phyloP scores from a whole-genome alignment of 352 stramenopile genomes.

The Globisporangium mamillatum region DNA sequence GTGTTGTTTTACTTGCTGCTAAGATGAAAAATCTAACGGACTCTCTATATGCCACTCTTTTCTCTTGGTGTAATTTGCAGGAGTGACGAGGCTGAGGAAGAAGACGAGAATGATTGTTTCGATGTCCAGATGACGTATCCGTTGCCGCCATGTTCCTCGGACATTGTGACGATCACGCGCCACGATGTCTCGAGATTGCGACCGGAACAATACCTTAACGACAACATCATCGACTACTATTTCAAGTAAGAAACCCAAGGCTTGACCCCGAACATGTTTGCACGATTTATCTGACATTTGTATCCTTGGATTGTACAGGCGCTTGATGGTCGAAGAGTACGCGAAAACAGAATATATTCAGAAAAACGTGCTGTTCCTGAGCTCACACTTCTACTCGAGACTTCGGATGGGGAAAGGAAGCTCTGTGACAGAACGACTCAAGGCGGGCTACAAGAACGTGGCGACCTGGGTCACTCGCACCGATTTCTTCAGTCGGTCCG shows the following conservation, averaged over 20 bases:
- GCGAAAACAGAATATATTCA: slow-evolving; percentile 39
- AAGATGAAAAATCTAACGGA: too few species aligned
- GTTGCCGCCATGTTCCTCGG: slow-evolving; percentile 60
- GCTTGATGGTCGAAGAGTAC: slow-evolving; percentile 56
- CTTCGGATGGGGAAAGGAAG: slow-evolving; percentile 46
- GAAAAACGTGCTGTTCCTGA: slow-evolving; percentile 73
- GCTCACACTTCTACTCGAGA: slow-evolving; percentile 75
- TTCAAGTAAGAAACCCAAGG: slow-evolving; percentile 73
- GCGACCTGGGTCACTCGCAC: slow-evolving; percentile 64
- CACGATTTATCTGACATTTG: background rate
- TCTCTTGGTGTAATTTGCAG: background rate
- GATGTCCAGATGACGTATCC: slow-evolving; percentile 64
- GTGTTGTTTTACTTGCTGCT: too few species aligned
- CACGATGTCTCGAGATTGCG: slow-evolving; percentile 56
- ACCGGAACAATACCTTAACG: slow-evolving; percentile 86
- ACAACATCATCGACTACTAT: slow-evolving; percentile 92
- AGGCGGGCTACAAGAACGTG: slow-evolving; percentile 76
- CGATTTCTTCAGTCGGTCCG: slow-evolving; percentile 64
- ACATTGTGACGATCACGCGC: slow-evolving; percentile 75
- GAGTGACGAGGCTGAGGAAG: slow-evolving; percentile 12
- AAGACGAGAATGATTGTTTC: slow-evolving; percentile 27
- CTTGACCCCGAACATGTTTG: background rate
- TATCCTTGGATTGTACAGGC: slow-evolving; percentile 22
- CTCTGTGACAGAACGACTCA: slow-evolving; percentile 29
- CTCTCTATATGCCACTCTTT: too few species aligned